Evolutionary conservation across 148 eudicot species (phyloP), one percentile per base, ranked within the genome.

Genomic region (Salicornia ramosissima): DNA sequence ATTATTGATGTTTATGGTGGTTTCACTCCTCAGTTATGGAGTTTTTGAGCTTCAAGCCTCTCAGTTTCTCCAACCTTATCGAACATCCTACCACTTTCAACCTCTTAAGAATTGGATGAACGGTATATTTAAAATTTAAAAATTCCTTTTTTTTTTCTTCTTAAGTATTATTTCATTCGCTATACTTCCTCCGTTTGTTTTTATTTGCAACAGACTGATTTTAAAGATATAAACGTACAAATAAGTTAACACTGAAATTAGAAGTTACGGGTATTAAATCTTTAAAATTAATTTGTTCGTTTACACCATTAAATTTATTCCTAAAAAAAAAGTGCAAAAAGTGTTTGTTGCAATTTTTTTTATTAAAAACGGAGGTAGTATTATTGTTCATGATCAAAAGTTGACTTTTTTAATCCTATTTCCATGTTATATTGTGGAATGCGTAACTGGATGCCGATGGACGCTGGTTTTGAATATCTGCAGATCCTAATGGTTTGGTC

Each of bases 101-200:
- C 88, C 96, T 39, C 77, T 86, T 68, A 82, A 82, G 50, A 85
- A 89, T 54, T 89, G 91, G 91, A 85, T 89, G 43, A 89, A 89
- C 33, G 91, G 91, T 89, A 83, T 2, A 45, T 63, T 11, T 30
- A 6, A 28, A 5, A 0, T 60, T 33, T 24, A 3, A 25, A 5
- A 8, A n/a, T 0, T 24, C 2, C 16, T 21, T 36, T n/a, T 65
- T 12, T 42, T 31, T 33, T 22, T 30, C 6, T 14, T 34, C 34
- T 16, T 47, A 18, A 5, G 19, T n/a, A n/a, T n/a, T n/a, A n/a
- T n/a, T n/a, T n/a, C n/a, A n/a, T n/a, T n/a, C n/a, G n/a, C n/a
- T n/a, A n/a, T n/a, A n/a, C n/a, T n/a, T n/a, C n/a, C n/a, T n/a
- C n/a, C n/a, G n/a, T n/a, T n/a, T n/a, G n/a, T n/a, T n/a, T n/a